A percentile compares a stretch with the other conserved stretches of the same genome.
Evolutionary conservation across 2,329 filamentous ascomycete species (phyloP).

Genomic region (Aspergillus tamarii): DNA sequence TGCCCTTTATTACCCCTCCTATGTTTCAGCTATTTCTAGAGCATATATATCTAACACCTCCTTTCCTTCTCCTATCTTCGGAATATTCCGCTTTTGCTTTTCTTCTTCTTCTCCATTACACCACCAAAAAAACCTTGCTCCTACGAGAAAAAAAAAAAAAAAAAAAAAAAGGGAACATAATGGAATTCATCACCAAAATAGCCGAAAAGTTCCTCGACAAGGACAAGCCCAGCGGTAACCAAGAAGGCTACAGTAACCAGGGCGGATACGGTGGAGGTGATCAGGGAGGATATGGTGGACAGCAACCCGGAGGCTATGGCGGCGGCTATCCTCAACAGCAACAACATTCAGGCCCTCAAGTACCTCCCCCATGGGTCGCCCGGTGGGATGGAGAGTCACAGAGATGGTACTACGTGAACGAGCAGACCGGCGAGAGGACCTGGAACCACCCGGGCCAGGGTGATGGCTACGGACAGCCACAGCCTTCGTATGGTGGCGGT

Average conservation of each 20-base stretch:
- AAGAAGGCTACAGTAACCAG: constrained; percentile 2
- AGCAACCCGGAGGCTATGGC: constrained; percentile 19
- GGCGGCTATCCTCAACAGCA: not conserved
- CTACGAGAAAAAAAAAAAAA: not conserved
- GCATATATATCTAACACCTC: not conserved
- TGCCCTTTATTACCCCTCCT: constrained; percentile 1
- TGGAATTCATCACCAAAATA: constrained; percentile 35
- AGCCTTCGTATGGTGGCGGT: constrained; percentile 23
- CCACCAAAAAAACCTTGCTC: not conserved
- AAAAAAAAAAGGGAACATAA: constrained; percentile 2
- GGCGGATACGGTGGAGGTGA: constrained; percentile 14
- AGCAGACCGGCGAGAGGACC: constrained; percentile 49
- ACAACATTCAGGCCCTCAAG: constrained; percentile 1
- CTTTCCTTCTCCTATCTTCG: not conserved
- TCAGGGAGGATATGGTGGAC: constrained; percentile 16
- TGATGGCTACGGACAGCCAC: not conserved
- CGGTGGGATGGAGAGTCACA: constrained; percentile 46
- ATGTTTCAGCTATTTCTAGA: constrained; percentile 1
- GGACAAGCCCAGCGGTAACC: constrained; percentile 11
- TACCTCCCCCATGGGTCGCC: constrained; percentile 45
- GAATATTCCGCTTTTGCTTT: not conserved
- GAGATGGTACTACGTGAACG: constrained; percentile 52
- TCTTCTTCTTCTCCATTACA: not conserved
- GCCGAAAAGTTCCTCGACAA: constrained; percentile 30
- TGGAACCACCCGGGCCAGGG: constrained; percentile 40